These are phyloP conservation scores for Saturnispora silvae DNA, from an alignment of 805 yeast genomes.

Conservation along the genomic window DNA sequence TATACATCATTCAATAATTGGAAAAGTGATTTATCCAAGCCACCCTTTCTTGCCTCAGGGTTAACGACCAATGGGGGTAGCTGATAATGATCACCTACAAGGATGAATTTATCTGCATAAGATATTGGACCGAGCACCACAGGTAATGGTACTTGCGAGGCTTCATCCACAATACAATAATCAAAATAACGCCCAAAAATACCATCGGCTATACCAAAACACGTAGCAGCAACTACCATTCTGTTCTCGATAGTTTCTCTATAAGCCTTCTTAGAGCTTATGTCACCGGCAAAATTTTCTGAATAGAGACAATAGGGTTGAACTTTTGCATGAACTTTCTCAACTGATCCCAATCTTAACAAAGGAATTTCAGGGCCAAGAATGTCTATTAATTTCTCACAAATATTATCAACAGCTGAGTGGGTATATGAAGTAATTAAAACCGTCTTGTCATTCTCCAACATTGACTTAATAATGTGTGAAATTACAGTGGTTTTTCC, in stretches of 20 bases:
- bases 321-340: conserved; percentile 54
- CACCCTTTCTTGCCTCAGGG: conserved; percentile 51
- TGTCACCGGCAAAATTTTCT: conserved; percentile 20
- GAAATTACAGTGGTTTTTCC: conserved; percentile 91
- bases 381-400: conserved; percentile 51
- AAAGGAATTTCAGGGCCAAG: conserved; percentile 30
- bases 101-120: conserved; percentile 64
- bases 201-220: conserved; percentile 63
- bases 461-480: conserved; percentile 53
- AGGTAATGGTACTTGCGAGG: conserved; percentile 91
- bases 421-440: conserved; percentile 83
- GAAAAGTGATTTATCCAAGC: conserved; percentile 69
- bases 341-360: conserved; percentile 54
- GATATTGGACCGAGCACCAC: conserved; percentile 81
- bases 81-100: conserved; percentile 96
- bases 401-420: conserved; percentile 90
- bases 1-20: conserved; percentile 58
- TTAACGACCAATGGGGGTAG: conserved; percentile 78
- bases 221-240: conserved; percentile 79
- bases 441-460: conserved; percentile 51
- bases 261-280: conserved; percentile 35
- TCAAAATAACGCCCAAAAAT: conserved; percentile 59
- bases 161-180: conserved; percentile 92
- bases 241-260: conserved; percentile 40
- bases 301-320: conserved; percentile 39